Evolutionary conservation across 2,329 filamentous ascomycete species (phyloP).

Genomic region (Colletotrichum echinochloae): DNA sequence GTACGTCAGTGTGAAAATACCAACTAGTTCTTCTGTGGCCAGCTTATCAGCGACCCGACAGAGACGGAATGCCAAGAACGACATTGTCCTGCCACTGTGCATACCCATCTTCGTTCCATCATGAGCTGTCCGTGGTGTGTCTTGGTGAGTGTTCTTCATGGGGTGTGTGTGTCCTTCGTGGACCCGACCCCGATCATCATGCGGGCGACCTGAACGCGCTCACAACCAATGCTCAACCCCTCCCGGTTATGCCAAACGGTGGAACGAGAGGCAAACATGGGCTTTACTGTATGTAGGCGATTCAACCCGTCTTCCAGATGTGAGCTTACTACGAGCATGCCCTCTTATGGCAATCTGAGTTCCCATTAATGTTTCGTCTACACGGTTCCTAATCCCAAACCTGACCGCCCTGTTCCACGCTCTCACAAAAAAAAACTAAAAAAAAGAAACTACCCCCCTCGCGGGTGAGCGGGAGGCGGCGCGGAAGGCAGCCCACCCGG

Average conservation of each 20-base stretch:
- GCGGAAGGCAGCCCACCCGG: conserved; percentile 20
- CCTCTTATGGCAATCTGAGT: not conserved
- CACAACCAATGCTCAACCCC: not conserved
- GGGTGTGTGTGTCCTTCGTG: no score
- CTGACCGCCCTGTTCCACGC: not conserved
- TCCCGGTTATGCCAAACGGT: not conserved
- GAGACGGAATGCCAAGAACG: conserved; percentile 23
- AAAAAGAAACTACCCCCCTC: not conserved
- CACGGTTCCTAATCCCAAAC: not conserved
- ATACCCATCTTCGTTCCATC: no score
- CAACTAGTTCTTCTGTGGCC: conserved; percentile 29
- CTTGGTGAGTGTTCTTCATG: no score
- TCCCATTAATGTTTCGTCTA: not conserved
- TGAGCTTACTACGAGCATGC: not conserved
- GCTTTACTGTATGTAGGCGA: no score
- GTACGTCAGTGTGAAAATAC: conserved; percentile 38
- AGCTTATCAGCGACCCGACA: conserved; percentile 30
- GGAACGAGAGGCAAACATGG: no score
- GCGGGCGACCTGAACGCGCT: not conserved
- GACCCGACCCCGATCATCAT: conserved; percentile 13
- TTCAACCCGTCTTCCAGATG: not conserved
- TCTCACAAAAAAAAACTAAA: not conserved
- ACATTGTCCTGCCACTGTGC: conserved; percentile 3
- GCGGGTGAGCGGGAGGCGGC: conserved; percentile 32
- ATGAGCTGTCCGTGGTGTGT: no score